Conservation (phyloP, 2,329 filamentous ascomycete species). For the Aureobasidium sp. region DNA sequence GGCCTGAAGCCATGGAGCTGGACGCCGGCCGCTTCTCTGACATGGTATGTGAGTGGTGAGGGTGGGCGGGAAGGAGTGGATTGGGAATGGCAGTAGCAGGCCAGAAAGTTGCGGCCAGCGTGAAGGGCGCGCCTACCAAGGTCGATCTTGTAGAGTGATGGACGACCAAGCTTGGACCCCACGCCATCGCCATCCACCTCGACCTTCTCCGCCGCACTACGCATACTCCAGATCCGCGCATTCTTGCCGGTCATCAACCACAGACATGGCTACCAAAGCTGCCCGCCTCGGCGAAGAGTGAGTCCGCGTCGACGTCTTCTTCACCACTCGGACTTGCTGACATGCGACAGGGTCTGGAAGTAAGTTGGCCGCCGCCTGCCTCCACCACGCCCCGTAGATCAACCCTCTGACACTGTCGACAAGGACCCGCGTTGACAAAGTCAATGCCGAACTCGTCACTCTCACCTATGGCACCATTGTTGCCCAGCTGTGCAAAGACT, state of each 20-base stretch:
- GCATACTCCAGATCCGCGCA: too few relatives aligned
- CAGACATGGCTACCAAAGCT: conserved; percentile 51
- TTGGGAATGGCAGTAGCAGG: not conserved
- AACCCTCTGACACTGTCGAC: not conserved
- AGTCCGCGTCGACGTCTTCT: conserved; percentile 29
- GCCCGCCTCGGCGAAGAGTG: conserved; percentile 69
- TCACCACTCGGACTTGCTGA: conserved; percentile 23
- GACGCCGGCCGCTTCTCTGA: conserved; percentile 82
- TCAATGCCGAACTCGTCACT: conserved; percentile 95
- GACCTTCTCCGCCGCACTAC: not conserved
- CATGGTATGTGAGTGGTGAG: not conserved
- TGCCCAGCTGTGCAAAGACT: conserved; percentile 92
- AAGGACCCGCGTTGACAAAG: conserved; percentile 92
- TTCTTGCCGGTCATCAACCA: not conserved
- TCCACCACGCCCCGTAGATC: not conserved
- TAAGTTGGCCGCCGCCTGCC: conserved; percentile 44
- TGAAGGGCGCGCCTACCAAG: not conserved
- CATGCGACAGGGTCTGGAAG: conserved; percentile 74
- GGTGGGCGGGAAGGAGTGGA: not conserved
- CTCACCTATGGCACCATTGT: conserved; percentile 98
- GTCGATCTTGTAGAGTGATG: not conserved
- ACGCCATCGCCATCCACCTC: not conserved
- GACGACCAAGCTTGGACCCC: conserved; percentile 3
- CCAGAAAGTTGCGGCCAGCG: not conserved
- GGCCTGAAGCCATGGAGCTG: conserved; percentile 68